Evolutionary conservation across 2,329 filamentous ascomycete species (phyloP).

Genomic region (Leptographium radiaticola): DNA sequence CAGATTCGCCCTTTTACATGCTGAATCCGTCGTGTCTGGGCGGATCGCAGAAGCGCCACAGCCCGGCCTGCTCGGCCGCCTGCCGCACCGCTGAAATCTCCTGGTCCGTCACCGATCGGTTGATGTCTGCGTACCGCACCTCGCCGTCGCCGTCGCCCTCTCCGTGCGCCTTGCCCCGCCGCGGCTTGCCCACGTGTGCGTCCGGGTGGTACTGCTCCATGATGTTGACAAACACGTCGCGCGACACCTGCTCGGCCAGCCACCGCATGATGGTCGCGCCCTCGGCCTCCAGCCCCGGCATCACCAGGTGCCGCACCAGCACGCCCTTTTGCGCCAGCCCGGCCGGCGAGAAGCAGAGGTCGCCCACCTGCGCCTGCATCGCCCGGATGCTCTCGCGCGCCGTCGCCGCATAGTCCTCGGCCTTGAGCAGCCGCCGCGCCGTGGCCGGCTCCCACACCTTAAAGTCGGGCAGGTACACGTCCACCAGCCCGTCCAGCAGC

Average conservation of each 20-base stretch:
- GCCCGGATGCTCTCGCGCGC: slow-evolving; percentile 66
- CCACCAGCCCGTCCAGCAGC: slow-evolving; percentile 65
- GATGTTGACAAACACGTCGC: slow-evolving; percentile 68
- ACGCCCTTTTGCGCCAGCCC: slow-evolving; percentile 69
- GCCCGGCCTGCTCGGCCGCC: slow-evolving; percentile 56
- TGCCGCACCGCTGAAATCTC: slow-evolving; percentile 54
- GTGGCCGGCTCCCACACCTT: slow-evolving; percentile 62
- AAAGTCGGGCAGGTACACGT: slow-evolving; percentile 83
- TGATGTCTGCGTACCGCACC: slow-evolving; percentile 64
- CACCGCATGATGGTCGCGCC: slow-evolving; percentile 63
- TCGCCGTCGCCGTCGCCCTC: slow-evolving; percentile 19
- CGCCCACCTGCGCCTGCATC: slow-evolving; percentile 73
- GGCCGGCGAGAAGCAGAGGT: slow-evolving; percentile 69
- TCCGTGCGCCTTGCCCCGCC: slow-evolving; percentile 3
- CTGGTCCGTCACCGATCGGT: slow-evolving; percentile 50
- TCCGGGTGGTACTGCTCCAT: slow-evolving; percentile 83
- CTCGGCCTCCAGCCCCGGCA: slow-evolving; percentile 69
- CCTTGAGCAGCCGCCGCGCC: slow-evolving; percentile 61
- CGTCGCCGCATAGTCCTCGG: slow-evolving; percentile 58
- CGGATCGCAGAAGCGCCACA: slow-evolving; percentile 68
- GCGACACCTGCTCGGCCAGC: slow-evolving; percentile 58
- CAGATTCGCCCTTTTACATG: slow-evolving; percentile 26
- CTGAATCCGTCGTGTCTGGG: slow-evolving; percentile 38
- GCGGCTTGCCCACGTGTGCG: slow-evolving; percentile 64
- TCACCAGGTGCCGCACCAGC: slow-evolving; percentile 67